Base-by-base conservation (phyloP, 306 rosid genomes). In the Mimosa bimucronata region DNA sequence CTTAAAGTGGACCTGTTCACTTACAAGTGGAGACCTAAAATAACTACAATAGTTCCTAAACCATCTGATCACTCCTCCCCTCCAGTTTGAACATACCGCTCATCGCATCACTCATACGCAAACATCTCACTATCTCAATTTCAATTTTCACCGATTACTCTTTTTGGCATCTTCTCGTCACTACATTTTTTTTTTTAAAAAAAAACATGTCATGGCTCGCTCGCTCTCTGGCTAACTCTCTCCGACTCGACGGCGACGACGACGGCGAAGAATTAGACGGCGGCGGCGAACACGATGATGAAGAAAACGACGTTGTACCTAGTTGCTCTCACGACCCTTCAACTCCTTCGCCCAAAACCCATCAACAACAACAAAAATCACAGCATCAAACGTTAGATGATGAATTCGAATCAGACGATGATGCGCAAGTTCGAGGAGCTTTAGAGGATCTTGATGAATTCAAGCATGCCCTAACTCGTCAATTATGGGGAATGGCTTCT, bases 401-500 rank as follows among this genome's bases (percentile, higher is more conserved):
- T 77, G 89, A 74, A 25, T 3, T 34, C 74, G 79, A 77, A 79
- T 78, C 84, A 58, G 82, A 83, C 28, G 66, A 75, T 4, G 91
- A 86, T 34, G 80, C 87, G 16, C 88, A 84, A 42, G 81, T 84
- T 16, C 89, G 91, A 38, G 95, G 99, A 42, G 98, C 91, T 50
- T 89, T 81, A 71, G 98, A 93, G 65, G 99, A 95, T 79, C 89
- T 95, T 4, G 85, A 94, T 64, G 97, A 90, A 80, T 80, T 95
- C 81, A 89, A 87, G 66, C 90, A 90, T 76, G 85, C 97, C 85
- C 91, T 95, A 73, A 89, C 96, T 14, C 98, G 96, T 21, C 98
- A 93, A 88, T 81, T 95, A 23, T 89, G 97, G 98, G 99, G 96
- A 28, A 86, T 95, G 87, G 97, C 99, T 0, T 83, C 92, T 0